Evolutionary conservation across 148 eudicot genomes (phyloP), one percentile per base, ranked within the genome.

Genomic region (Linanthus parryae): DNA sequence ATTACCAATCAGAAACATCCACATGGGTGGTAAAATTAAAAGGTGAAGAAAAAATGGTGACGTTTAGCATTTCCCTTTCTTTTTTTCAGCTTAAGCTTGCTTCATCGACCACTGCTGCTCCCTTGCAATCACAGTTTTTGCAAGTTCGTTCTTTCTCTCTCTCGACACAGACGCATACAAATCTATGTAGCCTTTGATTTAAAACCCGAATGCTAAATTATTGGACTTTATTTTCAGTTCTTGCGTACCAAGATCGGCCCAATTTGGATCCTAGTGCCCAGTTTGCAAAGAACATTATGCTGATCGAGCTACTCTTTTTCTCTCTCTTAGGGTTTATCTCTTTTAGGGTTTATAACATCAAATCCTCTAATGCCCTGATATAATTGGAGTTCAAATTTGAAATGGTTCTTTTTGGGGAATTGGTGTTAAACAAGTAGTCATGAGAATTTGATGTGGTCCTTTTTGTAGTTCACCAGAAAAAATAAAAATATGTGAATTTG

Each of bases 91-190:
- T 54, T 91, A 49, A 66, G 73, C 45, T 57, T 83, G 74, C 73
- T 74, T 45, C 59, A 61, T n/a, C 74, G 71, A 34, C 97, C 97
- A 1, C 55, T 64, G 50, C 56, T 91, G 67, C 75, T 91, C 23
- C 94, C 97, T 4, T 91, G 97, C 58, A 41, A 83, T 62, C 97
- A 83, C 59, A 75, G 86, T 18, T 75, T 91, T 41, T 86, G 95
- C 92, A 62, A 74, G 97, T 91, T 38, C 30, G 81, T 76, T 20
- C 6, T 12, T 29, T 62, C 17, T 41, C 36, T 31, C 13, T 34
- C 3, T 14, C n/a, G n/a, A n/a, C n/a, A n/a, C n/a, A n/a, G n/a
- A n/a, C n/a, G n/a, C n/a, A n/a, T n/a, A n/a, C n/a, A n/a, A n/a
- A n/a, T n/a, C n/a, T n/a, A n/a, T n/a, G n/a, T n/a, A n/a, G n/a